Evolutionary conservation across 148 eudicot species (phyloP).

Genomic region (Arbutus unedo): DNA sequence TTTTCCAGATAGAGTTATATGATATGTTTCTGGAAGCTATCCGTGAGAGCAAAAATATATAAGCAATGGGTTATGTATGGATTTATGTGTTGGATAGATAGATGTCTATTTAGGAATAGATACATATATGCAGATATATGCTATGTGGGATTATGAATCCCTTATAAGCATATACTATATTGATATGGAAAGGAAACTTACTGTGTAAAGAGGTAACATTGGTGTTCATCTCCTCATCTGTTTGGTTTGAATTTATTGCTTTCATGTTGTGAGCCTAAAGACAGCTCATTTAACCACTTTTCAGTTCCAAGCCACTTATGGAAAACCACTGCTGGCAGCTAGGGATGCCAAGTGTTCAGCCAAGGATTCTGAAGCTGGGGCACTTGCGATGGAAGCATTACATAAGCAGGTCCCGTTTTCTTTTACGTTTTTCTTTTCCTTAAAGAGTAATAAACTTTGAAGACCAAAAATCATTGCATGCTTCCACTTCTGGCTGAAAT

Average conservation of each 20-base stretch:
- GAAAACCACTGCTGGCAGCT: slow-evolving; percentile 91
- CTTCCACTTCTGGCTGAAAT: slow-evolving; percentile 14
- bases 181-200: neutral
- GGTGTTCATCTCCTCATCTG: neutral
- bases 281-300: slow-evolving; percentile 6
- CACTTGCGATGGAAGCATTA: slow-evolving; percentile 97
- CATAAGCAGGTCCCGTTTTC: slow-evolving; percentile 69
- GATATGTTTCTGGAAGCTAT: neutral
- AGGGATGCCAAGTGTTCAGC: slow-evolving; percentile 97
- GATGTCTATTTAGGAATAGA: too few relatives aligned
- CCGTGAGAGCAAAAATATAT: neutral
- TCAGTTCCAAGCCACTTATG: slow-evolving; percentile 90
- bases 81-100: neutral
- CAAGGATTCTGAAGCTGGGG: slow-evolving; percentile 98
- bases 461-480: neutral
- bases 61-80: neutral
- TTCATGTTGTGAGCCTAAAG: neutral
- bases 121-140: neutral
- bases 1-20: slow-evolving; percentile 1
- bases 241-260: neutral
- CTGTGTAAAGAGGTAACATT: neutral
- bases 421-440: neutral
- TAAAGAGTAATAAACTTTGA: neutral
- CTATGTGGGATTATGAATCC: neutral
- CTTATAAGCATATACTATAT: neutral